Evolutionary conservation across 148 eudicot species (phyloP), one percentile per base, ranked within the genome.

Genomic region (Chenopodium formosanum): DNA sequence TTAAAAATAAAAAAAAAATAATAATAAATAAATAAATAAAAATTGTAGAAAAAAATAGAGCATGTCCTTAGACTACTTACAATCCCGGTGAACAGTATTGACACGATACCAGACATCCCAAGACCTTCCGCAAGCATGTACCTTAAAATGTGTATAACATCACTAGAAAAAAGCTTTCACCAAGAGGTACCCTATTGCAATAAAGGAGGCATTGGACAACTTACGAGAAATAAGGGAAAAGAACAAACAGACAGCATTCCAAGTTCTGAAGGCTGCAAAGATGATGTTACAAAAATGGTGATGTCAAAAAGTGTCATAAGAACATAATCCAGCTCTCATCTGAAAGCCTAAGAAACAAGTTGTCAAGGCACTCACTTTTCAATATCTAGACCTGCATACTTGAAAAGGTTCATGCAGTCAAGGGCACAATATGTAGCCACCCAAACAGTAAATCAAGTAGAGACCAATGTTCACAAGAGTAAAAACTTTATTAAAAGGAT

Each of bases 41-140:
- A 66, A 17, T 71, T 60, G 71, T 31, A 67, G 40, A 70, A 27
- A 27, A 69, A 23, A 56, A 62, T 10, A 69, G 16, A 78, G 53
- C n/a, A 82, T 52, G 74, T 85, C 89, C 98, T 91, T 85, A 97
- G 98, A 70, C 75, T 84, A 90, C 98, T 91, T 85, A 97, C 99
- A 70, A 97, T 94, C 88, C 99, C 99, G 23, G 99, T 97, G 88
- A 97, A 97, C 90, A 97, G 83, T 86, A 97, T 97, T 32, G 99
- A 94, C n/a, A 97, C 98, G 64, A 97, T 97, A 80, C 99, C 99
- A 78, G 99, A 97, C 76, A 97, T 95, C 80, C 99, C 99, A 85
- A 97, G 97, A 65, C 99, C 99, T 89, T 97, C 99, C 9, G 99
- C 94, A 80, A 97, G 92, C 99, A 97, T 97, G 88, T 97, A 97